A percentile compares a stretch with the other conserved stretches of the same genome.
Conservation (phyloP, 129 eudicot species). For the Rutidosis leptorrhynchoides region DNA sequence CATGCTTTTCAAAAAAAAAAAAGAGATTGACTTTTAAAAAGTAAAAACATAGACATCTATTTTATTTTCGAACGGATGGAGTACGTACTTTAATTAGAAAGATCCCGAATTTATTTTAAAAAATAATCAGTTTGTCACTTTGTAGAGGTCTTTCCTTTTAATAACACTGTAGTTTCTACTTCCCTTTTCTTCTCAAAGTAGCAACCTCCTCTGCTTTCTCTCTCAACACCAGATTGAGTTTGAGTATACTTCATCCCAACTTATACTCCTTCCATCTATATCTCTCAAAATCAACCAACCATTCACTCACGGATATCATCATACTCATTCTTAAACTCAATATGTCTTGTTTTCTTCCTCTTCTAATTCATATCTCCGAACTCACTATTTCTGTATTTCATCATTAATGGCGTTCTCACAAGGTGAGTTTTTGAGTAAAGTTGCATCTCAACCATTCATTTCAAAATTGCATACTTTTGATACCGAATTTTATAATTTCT, state of each 20-base stretch:
- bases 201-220: constrained; percentile 17
- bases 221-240: constrained; percentile 28
- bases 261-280: constrained; percentile 25
- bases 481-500: not conserved
- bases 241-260: constrained; percentile 28
- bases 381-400: too few species aligned
- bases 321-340: too few species aligned
- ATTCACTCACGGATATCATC: constrained; percentile 11
- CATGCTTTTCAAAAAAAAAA: too few species aligned
- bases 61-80: too few species aligned
- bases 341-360: constrained; percentile 9
- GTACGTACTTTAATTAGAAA: too few species aligned
- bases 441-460: not conserved
- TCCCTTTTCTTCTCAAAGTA: constrained; percentile 26
- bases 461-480: not conserved
- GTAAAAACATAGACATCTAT: too few species aligned
- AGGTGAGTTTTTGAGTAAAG: constrained; percentile 7
- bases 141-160: not conserved
- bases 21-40: too few species aligned
- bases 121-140: not conserved
- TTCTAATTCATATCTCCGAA: too few species aligned
- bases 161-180: not conserved
- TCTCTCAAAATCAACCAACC: not conserved
- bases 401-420: too few species aligned
- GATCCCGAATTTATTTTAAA: too few species aligned